Conservation (phyloP, 1,139 yeast genomes). For the Geotrichum klebahnii region DNA sequence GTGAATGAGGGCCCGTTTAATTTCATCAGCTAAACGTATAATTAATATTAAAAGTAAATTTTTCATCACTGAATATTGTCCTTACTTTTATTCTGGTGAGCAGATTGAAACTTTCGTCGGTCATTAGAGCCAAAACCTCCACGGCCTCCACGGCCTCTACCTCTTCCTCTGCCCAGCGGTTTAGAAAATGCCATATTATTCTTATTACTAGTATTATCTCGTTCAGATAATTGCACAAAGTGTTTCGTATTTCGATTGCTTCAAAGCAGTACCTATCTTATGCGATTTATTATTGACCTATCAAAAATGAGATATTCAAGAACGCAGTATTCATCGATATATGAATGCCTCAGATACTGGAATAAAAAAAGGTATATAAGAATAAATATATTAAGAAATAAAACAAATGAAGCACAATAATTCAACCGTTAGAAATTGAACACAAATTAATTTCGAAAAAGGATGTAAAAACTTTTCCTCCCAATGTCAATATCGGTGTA, state of each 20-base stretch:
- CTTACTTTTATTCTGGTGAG: constrained; percentile 9
- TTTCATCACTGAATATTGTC: background rate
- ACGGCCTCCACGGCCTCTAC: background rate
- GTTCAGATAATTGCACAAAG: too few relatives aligned
- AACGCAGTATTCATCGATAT: too few relatives aligned
- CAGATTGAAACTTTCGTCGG: constrained; percentile 14
- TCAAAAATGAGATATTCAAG: background rate
- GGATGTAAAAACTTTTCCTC: too few relatives aligned
- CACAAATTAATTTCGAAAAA: too few relatives aligned
- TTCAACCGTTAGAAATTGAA: too few relatives aligned
- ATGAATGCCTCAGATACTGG: too few relatives aligned
- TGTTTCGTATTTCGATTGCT: too few relatives aligned
- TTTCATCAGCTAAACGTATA: constrained; percentile 46
- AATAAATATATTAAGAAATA: too few relatives aligned
- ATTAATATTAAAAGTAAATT: background rate
- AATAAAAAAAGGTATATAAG: background rate
- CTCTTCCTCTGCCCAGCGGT: background rate
- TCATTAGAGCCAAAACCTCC: constrained; percentile 11
- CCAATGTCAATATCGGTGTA: too few relatives aligned
- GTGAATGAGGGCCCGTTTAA: constrained; percentile 70
- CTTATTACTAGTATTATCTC: background rate
- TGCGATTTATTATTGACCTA: background rate
- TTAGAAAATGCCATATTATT: background rate
- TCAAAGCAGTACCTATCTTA: too few relatives aligned
- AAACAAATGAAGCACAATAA: too few relatives aligned